A percentile compares a stretch with the other conserved stretches of the same genome.
These are phyloP conservation scores for Austroboletus olivaceoglutinosus DNA, from an alignment of 1,284 basidiomycete genomes.

Conservation along the genomic window DNA sequence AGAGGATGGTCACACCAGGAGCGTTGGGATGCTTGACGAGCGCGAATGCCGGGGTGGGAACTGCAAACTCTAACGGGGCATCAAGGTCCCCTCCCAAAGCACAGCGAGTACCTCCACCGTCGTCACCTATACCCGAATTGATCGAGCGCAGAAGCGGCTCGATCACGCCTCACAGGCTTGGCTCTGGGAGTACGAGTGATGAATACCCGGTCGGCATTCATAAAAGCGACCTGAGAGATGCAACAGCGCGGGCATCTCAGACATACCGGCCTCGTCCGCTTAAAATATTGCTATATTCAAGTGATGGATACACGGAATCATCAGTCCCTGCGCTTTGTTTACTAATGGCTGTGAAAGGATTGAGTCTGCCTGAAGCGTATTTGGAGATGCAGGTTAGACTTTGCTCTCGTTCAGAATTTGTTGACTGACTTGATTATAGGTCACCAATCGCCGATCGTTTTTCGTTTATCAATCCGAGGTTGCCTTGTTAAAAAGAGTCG, in stretches of 20 bases:
- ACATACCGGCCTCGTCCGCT: slow-evolving; percentile 50
- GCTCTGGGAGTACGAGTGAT: slow-evolving; percentile 3
- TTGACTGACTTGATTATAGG: slow-evolving; percentile 27
- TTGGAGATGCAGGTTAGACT: slow-evolving; percentile 63
- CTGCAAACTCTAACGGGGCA: slow-evolving; percentile 2
- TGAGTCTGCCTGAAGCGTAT: slow-evolving; percentile 86
- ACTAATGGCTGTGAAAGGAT: slow-evolving; percentile 77
- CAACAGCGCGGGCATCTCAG: slow-evolving; percentile 1
- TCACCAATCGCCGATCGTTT: slow-evolving; percentile 76
- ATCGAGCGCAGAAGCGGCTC: slow-evolving; percentile 19
- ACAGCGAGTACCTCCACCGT: slow-evolving; percentile 13
- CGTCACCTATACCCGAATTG: slow-evolving; percentile 27
- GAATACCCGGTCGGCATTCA: slow-evolving; percentile 16
- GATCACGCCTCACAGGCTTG: slow-evolving; percentile 6
- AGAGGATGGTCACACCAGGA: slow-evolving; percentile 54
- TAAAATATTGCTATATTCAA: slow-evolving; percentile 70
- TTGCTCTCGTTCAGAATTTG: neutral
- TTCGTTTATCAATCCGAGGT: slow-evolving; percentile 90
- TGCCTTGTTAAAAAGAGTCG: slow-evolving; percentile 72
- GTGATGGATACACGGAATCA: slow-evolving; percentile 90
- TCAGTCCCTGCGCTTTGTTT: slow-evolving; percentile 85
- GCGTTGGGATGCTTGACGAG: slow-evolving; percentile 24
- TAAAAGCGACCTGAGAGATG: slow-evolving; percentile 7
- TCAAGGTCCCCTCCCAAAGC: slow-evolving; percentile 12
- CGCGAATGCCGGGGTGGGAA: neutral